A percentile compares a stretch with the other conserved stretches of the same genome.
Conservation (phyloP, 768 basidiomycete genomes). For the Lentinula aciculospora region DNA sequence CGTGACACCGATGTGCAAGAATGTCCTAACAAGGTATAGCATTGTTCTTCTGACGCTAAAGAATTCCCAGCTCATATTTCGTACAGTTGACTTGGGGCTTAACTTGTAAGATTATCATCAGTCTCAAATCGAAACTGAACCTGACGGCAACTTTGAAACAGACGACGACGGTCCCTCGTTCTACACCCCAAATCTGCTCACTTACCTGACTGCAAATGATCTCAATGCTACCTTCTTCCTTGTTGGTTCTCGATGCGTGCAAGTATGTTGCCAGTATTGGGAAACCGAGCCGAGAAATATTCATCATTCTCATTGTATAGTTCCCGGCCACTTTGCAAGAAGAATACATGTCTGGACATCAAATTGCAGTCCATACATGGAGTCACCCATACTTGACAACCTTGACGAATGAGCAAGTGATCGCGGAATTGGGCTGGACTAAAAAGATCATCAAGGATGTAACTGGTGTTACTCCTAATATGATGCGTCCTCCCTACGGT, state of each 20-base stretch:
- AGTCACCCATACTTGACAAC: conserved; percentile 66
- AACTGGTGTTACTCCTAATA: conserved; percentile 70
- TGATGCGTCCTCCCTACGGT: conserved; percentile 79
- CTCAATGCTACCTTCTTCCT: conserved; percentile 85
- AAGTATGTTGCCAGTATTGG: background rate
- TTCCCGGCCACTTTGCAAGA: conserved; percentile 52
- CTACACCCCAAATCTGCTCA: conserved; percentile 69
- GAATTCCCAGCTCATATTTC: conserved; percentile 22
- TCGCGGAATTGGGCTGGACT: conserved; percentile 87
- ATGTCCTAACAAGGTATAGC: conserved; percentile 54
- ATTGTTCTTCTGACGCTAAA: background rate
- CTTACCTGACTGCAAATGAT: conserved; percentile 56
- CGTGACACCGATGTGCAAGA: conserved; percentile 60
- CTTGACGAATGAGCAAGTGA: conserved; percentile 70
- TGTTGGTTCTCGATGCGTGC: conserved; percentile 61
- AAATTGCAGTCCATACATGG: conserved; percentile 69
- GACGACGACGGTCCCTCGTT: conserved; percentile 80
- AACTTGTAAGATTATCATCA: background rate
- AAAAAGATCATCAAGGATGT: conserved; percentile 82
- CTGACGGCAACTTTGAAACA: conserved; percentile 12
- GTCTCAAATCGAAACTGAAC: background rate
- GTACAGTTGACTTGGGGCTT: conserved; percentile 36
- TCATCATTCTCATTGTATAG: background rate
- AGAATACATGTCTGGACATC: conserved; percentile 76
- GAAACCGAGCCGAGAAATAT: background rate